Percentiles rank a stretch among this genome's conserved stretches.
phyloP scores from a whole-genome alignment of 1,139 yeast species.

The Yamadazyma sp. region DNA sequence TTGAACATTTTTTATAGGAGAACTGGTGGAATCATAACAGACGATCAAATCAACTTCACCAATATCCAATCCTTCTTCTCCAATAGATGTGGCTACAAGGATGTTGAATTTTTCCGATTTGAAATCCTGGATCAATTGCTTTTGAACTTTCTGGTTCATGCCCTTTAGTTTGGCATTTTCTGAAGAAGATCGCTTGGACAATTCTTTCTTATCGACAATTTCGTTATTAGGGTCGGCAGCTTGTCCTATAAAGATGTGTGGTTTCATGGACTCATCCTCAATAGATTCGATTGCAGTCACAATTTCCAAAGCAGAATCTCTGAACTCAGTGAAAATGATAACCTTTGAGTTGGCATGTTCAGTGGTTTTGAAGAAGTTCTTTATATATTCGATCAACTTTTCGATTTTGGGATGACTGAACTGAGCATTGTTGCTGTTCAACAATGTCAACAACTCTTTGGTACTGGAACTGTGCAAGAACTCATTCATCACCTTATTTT shows the following conservation, averaged over 20 bases:
- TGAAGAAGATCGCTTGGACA: conserved; percentile 36
- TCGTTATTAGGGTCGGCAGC: conserved; percentile 32
- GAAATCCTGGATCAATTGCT: conserved; percentile 71
- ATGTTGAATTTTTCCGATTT: conserved; percentile 71
- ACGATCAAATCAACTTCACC: conserved; percentile 95
- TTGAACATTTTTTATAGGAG: conserved; percentile 92
- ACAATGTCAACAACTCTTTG: conserved; percentile 15
- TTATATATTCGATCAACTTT: conserved; percentile 56
- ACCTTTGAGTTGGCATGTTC: conserved; percentile 58
- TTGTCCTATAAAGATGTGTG: conserved; percentile 94
- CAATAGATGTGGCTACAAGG: conserved; percentile 93
- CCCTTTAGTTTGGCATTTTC: conserved; percentile 55
- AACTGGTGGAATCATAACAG: conserved; percentile 88
- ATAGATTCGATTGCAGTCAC: conserved; percentile 58
- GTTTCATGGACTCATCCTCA: conserved; percentile 40
- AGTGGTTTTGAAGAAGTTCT: conserved; percentile 48
- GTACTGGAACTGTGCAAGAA: conserved; percentile 57
- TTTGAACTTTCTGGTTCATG: conserved; percentile 73
- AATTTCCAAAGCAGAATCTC: conserved; percentile 89
- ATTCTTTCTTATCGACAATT: conserved; percentile 27
- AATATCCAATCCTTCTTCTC: conserved; percentile 97
- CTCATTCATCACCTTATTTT: conserved; percentile 58
- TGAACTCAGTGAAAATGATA: conserved; percentile 80
- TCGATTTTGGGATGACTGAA: conserved; percentile 79
- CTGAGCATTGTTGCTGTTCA: conserved; percentile 40